Percentiles rank a stretch among this genome's conserved stretches.
Conservation (phyloP, 2,329 filamentous ascomycete genomes). For the Nemania sp. region DNA sequence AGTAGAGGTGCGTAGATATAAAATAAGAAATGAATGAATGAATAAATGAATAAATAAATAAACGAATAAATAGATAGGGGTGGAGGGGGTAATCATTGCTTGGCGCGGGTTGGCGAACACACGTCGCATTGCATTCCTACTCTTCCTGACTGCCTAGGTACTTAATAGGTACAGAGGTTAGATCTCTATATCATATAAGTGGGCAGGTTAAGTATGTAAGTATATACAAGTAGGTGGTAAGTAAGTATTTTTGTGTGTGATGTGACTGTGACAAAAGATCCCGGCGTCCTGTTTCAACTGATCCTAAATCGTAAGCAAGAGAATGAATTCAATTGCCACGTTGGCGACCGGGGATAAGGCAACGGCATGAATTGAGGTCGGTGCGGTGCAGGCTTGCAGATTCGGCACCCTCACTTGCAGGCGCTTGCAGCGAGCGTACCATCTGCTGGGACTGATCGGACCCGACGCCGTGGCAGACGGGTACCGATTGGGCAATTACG, state of each 20-base stretch:
- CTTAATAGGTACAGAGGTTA: no score
- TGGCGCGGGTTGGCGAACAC: constrained; percentile 6
- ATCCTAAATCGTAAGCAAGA: constrained; percentile 4
- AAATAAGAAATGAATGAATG: no score
- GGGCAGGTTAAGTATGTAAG: no score
- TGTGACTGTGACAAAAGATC: constrained; percentile 1
- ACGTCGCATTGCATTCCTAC: not conserved
- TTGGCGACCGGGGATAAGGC: constrained; percentile 2
- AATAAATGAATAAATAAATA: not conserved
- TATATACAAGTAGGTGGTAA: not conserved
- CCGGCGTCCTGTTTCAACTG: not conserved
- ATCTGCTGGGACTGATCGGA: constrained; percentile 18
- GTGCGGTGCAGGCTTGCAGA: not conserved
- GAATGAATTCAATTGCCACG: constrained; percentile 7
- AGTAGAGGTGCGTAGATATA: not conserved
- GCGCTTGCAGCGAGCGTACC: constrained; percentile 9
- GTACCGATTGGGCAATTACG: constrained; percentile 24
- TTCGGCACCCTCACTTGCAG: constrained; percentile 24
- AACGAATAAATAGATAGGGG: not conserved
- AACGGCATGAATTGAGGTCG: not conserved
- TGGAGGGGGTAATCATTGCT: constrained; percentile 1
- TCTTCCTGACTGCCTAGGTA: not conserved
- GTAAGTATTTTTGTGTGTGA: not conserved
- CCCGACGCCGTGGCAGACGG: constrained; percentile 24
- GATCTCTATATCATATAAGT: no score